Base-by-base conservation (phyloP, 176 grass and related monocot species). In the Phoenix dactylifera region DNA sequence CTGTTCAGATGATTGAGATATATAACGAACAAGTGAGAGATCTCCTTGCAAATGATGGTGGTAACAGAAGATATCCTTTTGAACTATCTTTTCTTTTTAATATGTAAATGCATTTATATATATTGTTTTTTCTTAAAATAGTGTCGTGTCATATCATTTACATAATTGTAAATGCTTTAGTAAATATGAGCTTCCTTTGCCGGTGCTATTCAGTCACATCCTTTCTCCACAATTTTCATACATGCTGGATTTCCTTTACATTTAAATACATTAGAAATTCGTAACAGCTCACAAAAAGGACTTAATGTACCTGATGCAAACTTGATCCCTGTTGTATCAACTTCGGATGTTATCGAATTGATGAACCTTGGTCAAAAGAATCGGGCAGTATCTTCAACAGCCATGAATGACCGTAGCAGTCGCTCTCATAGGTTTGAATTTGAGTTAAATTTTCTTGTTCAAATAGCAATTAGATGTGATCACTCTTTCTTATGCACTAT, bases 21-120 rank as follows among this genome's bases (percentile, higher is more conserved):
- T 96, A 96, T 62, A 96, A 96, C 26, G 92, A 96, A 70, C 92
- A 96, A 90, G 86, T 96, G 53, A 85, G 86, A 73, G 92, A 97
- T 69, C 92, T 97, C 51, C 92, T 97, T 75, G 82, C 84, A 16
- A 91, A 66, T 67, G 88, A 72, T 70, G 78, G 83, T 69, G 79
- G 65, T 29, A 82, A 77, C 52, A 81, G 88, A 73, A 97, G 80
- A 97, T 91, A 97, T 97, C 92, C 92, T 97, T 97, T 74, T 63
- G 12, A 54, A 59, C 1, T 17, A 26, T 51, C 59, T 72, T 60
- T 63, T 52, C 61, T 65, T 14, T 18, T 70, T 68, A 15, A 28
- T 18, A 10, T 63, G 18, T 49, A 60, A 5, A 32, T 26, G 60
- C 44, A 39, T 50, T 48, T 39, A 30, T 30, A 2, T 14, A 44